Percentiles rank a stretch among this genome's conserved stretches.
phyloP scores from a whole-genome alignment of 225 moss, liverwort and hornwort species.

The Lunularia cruciata region DNA sequence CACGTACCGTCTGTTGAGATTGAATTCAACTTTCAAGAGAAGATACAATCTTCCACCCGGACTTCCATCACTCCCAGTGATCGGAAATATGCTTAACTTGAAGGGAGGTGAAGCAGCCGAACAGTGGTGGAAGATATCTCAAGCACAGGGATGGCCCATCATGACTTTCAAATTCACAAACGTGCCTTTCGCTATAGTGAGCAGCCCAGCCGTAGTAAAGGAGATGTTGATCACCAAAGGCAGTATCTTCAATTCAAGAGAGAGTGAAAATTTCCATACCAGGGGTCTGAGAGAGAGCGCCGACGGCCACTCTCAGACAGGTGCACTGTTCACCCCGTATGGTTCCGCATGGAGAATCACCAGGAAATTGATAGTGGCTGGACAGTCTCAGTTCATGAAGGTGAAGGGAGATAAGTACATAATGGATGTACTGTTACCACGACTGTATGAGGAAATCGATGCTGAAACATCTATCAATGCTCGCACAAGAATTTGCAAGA shows the following conservation, averaged over 20 bases:
- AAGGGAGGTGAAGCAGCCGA: no score
- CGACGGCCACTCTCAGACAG: background rate
- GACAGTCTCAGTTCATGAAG: background rate
- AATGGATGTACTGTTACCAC: background rate
- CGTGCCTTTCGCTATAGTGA: no score
- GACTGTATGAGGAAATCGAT: background rate
- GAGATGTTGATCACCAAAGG: no score
- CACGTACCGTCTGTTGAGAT: no score
- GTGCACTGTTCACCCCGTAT: background rate
- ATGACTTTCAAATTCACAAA: no score
- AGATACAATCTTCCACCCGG: no score
- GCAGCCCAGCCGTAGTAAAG: no score
- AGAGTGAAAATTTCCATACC: background rate
- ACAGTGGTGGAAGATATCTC: no score
- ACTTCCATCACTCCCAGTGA: no score
- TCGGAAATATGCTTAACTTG: no score
- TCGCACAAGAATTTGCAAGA: background rate
- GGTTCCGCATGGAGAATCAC: background rate
- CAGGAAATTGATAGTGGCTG: background rate
- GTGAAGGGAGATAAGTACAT: background rate
- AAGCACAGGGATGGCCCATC: no score
- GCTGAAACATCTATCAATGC: background rate
- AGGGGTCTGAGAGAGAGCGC: background rate
- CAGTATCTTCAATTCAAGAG: background rate
- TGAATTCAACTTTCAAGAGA: no score